phyloP scores from a whole-genome alignment of 2,329 filamentous ascomycete genomes.

The Aspergillus oerlinghausenensis region DNA sequence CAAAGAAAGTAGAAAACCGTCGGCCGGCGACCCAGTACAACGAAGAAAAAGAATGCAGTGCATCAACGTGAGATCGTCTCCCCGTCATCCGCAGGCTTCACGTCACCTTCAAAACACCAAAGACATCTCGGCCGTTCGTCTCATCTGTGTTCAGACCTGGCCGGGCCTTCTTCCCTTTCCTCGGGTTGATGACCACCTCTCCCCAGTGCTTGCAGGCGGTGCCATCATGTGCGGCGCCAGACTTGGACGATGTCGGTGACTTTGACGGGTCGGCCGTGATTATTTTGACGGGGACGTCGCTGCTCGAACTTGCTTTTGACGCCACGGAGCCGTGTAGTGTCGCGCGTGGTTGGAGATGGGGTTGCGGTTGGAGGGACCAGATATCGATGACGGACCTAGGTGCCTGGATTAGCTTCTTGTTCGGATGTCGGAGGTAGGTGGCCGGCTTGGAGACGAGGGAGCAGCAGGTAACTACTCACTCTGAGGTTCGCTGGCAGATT shows the following conservation, averaged over 20 bases:
- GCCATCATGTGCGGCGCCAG: constrained; percentile 11
- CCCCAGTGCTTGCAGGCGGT: constrained; percentile 41
- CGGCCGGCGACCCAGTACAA: constrained; percentile 26
- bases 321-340: constrained; percentile 29
- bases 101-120: constrained; percentile 37
- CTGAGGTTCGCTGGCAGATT: constrained; percentile 45
- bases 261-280: constrained; percentile 13
- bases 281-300: constrained; percentile 16
- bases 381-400: constrained; percentile 43
- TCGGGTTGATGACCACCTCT: constrained; percentile 40
- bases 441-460: background rate
- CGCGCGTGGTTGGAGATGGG: constrained; percentile 35
- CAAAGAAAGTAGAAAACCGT: constrained; percentile 14
- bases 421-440: background rate
- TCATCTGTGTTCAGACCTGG: constrained; percentile 21
- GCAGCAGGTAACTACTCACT: constrained; percentile 29
- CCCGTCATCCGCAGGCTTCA: constrained; percentile 4
- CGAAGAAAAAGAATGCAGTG: constrained; percentile 7
- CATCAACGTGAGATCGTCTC: constrained; percentile 12
- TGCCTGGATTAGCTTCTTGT: background rate
- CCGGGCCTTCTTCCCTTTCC: constrained; percentile 28
- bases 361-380: constrained; percentile 42
- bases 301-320: constrained; percentile 17
- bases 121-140: constrained; percentile 30
- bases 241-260: constrained; percentile 9